Evolutionary conservation across 106 monocot species (phyloP).

Genomic region (Apostasia shenzhenica): DNA sequence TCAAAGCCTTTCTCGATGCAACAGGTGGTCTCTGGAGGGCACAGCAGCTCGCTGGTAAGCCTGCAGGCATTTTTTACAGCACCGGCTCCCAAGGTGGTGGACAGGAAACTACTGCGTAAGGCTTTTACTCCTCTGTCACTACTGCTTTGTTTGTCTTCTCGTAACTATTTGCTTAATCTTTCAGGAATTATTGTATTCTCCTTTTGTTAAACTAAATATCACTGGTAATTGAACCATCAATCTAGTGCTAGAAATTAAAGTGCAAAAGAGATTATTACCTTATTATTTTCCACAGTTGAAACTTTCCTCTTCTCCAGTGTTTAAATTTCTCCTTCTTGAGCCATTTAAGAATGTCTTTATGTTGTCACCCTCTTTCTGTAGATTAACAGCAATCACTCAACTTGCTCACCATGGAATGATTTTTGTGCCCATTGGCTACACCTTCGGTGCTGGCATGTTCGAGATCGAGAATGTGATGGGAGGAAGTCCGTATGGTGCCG

Average conservation of each 20-base stretch:
- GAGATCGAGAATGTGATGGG: conserved; percentile 61
- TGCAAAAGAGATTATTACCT: too few relatives aligned
- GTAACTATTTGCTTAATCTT: too few relatives aligned
- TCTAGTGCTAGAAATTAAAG: too few relatives aligned
- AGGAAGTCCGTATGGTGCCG: conserved; percentile 71
- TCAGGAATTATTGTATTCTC: too few relatives aligned
- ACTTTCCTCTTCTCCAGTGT: too few relatives aligned
- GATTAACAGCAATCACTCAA: conserved; percentile 70
- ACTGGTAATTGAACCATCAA: too few relatives aligned
- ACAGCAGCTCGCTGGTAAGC: conserved; percentile 63
- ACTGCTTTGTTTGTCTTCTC: neutral
- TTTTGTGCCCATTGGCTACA: conserved; percentile 69
- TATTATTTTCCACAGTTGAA: too few relatives aligned
- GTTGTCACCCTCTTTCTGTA: neutral
- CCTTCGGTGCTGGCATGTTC: conserved; percentile 69
- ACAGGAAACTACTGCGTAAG: conserved; percentile 72
- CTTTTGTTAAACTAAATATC: too few relatives aligned
- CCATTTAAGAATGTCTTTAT: neutral
- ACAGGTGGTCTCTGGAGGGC: conserved; percentile 61
- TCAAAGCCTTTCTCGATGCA: conserved; percentile 67
- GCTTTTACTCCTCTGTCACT: neutral
- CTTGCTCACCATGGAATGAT: conserved; percentile 68
- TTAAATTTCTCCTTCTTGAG: too few relatives aligned
- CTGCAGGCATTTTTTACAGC: conserved; percentile 66
- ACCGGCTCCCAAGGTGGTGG: conserved; percentile 72